These are phyloP conservation scores for Solanum appendiculatum DNA, from an alignment of 257 asterid species.

Conservation along the genomic window DNA sequence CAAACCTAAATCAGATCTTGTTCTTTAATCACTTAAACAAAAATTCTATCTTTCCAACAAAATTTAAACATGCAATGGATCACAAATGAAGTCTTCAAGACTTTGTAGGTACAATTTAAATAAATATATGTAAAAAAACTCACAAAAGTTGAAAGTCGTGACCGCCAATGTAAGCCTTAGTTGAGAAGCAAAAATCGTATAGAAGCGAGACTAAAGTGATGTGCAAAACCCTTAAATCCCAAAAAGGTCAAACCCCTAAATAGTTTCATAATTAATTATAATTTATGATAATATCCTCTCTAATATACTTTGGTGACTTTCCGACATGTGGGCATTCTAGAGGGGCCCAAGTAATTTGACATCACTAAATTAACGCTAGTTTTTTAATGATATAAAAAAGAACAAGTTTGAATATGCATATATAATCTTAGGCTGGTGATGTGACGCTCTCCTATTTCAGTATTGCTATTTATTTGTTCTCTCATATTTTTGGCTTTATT, in stretches of 20 bases:
- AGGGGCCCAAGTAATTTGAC: too few species aligned
- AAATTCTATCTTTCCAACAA: neutral
- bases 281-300: too few species aligned
- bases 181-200: neutral
- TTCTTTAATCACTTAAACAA: neutral
- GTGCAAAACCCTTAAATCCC: neutral
- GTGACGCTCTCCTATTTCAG: too few species aligned
- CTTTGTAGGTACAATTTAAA: neutral
- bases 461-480: too few species aligned
- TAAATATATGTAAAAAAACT: neutral
- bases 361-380: too few species aligned
- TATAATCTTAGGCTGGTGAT: too few species aligned
- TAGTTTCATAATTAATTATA: too few species aligned
- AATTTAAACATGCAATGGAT: neutral
- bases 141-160: neutral
- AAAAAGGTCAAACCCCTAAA: neutral
- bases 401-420: too few species aligned
- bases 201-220: neutral
- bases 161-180: neutral
- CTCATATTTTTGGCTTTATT: too few species aligned
- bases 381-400: too few species aligned
- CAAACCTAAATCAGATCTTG: neutral
- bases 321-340: too few species aligned
- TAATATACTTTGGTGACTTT: too few species aligned
- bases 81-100: neutral